Base-by-base conservation (phyloP, 1,284 basidiomycete species). In the Ganoderma meredithae region DNA sequence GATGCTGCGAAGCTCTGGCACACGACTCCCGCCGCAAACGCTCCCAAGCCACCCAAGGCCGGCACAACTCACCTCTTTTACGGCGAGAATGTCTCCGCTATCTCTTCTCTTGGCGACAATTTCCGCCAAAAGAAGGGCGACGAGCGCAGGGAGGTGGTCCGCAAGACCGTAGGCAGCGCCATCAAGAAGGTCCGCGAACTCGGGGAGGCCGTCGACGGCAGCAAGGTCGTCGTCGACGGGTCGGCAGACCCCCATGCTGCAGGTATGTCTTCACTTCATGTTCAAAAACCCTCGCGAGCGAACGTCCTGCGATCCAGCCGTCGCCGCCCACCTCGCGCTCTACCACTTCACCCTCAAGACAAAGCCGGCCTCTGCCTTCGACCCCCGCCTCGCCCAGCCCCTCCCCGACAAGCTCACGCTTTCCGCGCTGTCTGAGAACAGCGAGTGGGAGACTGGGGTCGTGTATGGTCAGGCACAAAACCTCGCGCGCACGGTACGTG, bases 391-490 rank as follows among this genome's bases (percentile, higher is more conserved):
- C 62, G 81, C 79, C 65, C 82, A 84, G 56, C 78, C 83, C 6
- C 77, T 83, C 17, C 83, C 87, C 0, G 83, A 85, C 49, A 84
- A 86, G 69, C 73, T 90, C 17, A 77, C 76, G 0, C 80, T 92
- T 60, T 75, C 79, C 7, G 85, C 91, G 4, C 64, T 84, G 7
- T 67, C 81, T 7, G 65, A 70, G 0, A 86, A 87, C 2, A 79
- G 81, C 62, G 88, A 88, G 66, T 95, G 94, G 94, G 84, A 91
- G 41, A 84, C 85, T 9, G 94, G 94, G 41, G 84, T 87, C 2
- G 73, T 91, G 52, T 95, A 93, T 74, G 94, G 90, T 2, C 82
- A 90, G 68, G 90, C 93, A 3, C 95, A 97, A 81, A 97, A 97
- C 79, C 82, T 95, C 74, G 93, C 95, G 15, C 86, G 94, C 59